phyloP scores from a whole-genome alignment of 2,329 filamentous ascomycete species.

The Periconia digitata region DNA sequence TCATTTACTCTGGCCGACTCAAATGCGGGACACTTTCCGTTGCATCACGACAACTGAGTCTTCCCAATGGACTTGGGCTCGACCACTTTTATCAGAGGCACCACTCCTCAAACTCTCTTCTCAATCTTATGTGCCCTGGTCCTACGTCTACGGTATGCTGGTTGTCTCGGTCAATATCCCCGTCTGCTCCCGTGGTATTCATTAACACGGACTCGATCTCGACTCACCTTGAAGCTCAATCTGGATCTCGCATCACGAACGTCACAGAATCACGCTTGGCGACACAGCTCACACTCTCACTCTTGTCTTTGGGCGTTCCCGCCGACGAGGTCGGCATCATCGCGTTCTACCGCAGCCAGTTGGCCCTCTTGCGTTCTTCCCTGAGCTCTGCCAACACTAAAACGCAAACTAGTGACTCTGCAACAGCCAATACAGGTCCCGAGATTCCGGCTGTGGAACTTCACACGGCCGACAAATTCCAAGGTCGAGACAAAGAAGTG shows the following conservation, averaged over 20 bases:
- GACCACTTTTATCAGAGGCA: conserved; percentile 33
- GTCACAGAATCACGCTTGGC: conserved; percentile 77
- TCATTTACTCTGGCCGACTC: conserved; percentile 89
- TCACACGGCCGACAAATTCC: conserved; percentile 96
- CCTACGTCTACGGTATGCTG: conserved; percentile 63
- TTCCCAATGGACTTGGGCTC: conserved; percentile 56
- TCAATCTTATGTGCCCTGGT: conserved; percentile 51
- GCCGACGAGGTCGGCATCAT: conserved; percentile 85
- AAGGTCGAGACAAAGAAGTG: conserved; percentile 93
- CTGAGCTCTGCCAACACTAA: conserved; percentile 58
- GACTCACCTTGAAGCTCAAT: conserved; percentile 66
- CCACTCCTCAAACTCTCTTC: conserved; percentile 12
- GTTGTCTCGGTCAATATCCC: conserved; percentile 71
- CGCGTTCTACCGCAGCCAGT: conserved; percentile 92
- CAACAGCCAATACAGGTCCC: conserved; percentile 15
- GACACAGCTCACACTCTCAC: conserved; percentile 75
- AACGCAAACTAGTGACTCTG: conserved; percentile 48
- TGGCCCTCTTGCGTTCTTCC: conserved; percentile 75
- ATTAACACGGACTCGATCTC: conserved; percentile 82
- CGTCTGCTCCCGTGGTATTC: conserved; percentile 75
- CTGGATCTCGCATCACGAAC: conserved; percentile 85
- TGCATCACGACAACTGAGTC: conserved; percentile 65
- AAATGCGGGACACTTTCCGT: conserved; percentile 84
- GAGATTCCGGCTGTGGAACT: conserved; percentile 68
- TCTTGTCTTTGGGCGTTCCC: conserved; percentile 75